Percentiles rank a stretch among this genome's conserved stretches.
phyloP scores from a whole-genome alignment of 108 stramenopile genomes.

The Nitzschia palea region DNA sequence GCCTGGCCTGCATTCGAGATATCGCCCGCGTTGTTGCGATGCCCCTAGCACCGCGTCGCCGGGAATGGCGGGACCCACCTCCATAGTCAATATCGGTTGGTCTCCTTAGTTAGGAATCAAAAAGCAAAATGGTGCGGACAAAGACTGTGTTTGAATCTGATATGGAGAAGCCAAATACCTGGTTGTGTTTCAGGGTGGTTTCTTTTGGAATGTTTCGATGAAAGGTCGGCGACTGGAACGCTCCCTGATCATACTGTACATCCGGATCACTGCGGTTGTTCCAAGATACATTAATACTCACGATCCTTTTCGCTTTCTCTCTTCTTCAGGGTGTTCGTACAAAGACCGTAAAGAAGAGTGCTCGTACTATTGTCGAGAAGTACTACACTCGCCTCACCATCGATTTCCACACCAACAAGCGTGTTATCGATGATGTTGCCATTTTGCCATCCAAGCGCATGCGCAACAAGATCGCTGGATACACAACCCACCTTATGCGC shows the following conservation, averaged over 20 bases:
- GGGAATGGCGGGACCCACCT: background rate
- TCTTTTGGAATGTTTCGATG: too few species aligned
- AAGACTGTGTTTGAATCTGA: background rate
- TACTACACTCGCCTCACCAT: slow-evolving; percentile 98
- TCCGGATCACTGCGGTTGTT: too few species aligned
- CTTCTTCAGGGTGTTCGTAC: slow-evolving; percentile 96
- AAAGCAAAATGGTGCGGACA: background rate
- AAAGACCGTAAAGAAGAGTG: slow-evolving; percentile 99
- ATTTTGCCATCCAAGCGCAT: slow-evolving; percentile 99
- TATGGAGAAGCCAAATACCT: too few species aligned
- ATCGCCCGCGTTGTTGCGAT: background rate
- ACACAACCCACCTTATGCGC: slow-evolving; percentile 99
- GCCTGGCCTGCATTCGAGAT: background rate
- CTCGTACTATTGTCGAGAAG: slow-evolving; percentile 99
- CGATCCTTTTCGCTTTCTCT: too few species aligned
- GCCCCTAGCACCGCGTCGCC: background rate
- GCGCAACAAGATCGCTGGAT: slow-evolving; percentile 99
- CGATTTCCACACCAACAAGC: slow-evolving; percentile 99
- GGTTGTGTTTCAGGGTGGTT: too few species aligned
- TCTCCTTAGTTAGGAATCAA: too few species aligned
- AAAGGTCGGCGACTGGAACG: too few species aligned
- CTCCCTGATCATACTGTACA: too few species aligned
- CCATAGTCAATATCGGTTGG: too few species aligned
- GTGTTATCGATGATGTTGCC: slow-evolving; percentile 95
- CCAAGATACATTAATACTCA: too few species aligned